Evolutionary conservation across 352 stramenopile species (phyloP), one percentile per base, ranked within the genome.

Genomic region (Thraustochytrium sp.): DNA sequence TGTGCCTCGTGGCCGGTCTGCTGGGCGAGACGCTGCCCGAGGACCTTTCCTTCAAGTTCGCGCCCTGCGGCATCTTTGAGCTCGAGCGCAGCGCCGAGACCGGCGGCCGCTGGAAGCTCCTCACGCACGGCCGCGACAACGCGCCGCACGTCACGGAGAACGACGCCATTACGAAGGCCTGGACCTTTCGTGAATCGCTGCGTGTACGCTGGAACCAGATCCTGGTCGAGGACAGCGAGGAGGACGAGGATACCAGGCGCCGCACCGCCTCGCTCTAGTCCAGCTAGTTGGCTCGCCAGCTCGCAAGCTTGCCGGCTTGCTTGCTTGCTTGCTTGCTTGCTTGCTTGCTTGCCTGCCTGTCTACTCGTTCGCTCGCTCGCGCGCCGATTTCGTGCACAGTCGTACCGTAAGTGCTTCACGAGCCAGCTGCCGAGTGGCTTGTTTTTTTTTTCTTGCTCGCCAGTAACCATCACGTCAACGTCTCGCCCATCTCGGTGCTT

Each of bases 61-160:
- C 85, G 46, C 82, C 85, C 0, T 88, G 85, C 73, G 85, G 85
- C 16, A 38, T 88, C 37, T 88, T 84, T 80, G 31, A 85, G 23
- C 56, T 88, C 59, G 56, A 84, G 26, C 49, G 59, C 2, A 34
- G 61, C 16, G 56, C 84, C 55, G 55, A 85, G 40, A 77, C 42
- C 23, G 48, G 34, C 29, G 65, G 44, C 1, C 29, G 23, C 21
- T 88, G 85, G 85, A 54, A 40, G 42, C 38, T 88, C 31, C 18
- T 86, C 2, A 31, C 55, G 8, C 63, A 31, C 68, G 85, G 85
- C 23, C 29, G 53, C 38, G 40, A 53, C 16, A 82, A 77, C 48
- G 86, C 86, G 78, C 34, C 68, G 23, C 49, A 87, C 75, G 73
- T 87, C 1, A 82, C 53, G 31, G 62, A 86, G 31, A 88, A 86